Evolutionary conservation across 768 basidiomycete species (phyloP), one percentile per base, ranked within the genome.

Genomic region (Collybiopsis luxurians): DNA sequence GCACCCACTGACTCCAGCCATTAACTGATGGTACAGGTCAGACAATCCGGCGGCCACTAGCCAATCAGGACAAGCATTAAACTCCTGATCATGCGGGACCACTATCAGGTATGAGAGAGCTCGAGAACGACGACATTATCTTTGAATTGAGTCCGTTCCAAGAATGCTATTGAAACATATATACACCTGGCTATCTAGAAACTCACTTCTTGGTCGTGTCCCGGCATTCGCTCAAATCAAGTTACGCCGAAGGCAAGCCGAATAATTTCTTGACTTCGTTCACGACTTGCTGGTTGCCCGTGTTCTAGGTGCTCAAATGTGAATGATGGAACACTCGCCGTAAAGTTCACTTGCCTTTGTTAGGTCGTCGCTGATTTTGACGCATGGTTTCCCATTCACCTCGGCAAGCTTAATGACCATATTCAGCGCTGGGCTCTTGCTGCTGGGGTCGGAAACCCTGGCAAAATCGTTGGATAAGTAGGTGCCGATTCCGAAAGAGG

Each of bases 361-460:
- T 54, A 87, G 67, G 65, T 98, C 95, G 69, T 98, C 97, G 55
- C 92, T 95, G 63, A 99, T 84, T 73, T 99, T 98, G 62, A 98
- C 84, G 61, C 94, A 96, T 1, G 86, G 84, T 56, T 77, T 77
- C 10, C 79, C 81, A 64, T 91, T 77, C 12, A 97, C 86, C 44
- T 83, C 79, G 38, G 83, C 80, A 9, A 99, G 77, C 66, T 98
- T 98, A 73, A 98, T 95, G 48, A 99, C 96, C 67, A 98, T 98
- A 66, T 96, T 97, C 60, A 97, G 69, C 21, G 93, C 82, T 65
- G 84, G 89, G 73, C 89, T 92, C 71, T 83, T 84, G 65, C 82
- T 81, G 15, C 53, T 62, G 31, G 68, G 60, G n/a, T 69, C 75
- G 30, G 75, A 74, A 40, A 68, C 63, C 66, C 63, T 79, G 69